Evolutionary conservation across 345 rosid genomes (phyloP).

Genomic region (Linum tenue): DNA sequence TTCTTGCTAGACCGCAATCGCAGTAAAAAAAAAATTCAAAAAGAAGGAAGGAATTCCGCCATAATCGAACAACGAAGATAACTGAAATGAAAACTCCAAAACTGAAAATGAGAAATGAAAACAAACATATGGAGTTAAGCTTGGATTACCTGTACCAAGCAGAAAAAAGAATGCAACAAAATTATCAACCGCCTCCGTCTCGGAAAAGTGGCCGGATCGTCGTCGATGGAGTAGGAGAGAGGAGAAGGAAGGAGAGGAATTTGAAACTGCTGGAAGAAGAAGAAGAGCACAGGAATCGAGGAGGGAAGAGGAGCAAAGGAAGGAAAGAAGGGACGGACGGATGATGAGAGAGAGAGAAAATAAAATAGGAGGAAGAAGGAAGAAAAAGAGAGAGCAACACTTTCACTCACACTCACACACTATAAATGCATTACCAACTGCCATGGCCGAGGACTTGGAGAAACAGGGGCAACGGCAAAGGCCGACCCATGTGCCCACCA

Average conservation of each 20-base stretch:
- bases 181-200: background rate
- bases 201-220: background rate
- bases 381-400: constrained; percentile 11
- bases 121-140: background rate
- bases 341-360: background rate
- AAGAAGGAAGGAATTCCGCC: background rate
- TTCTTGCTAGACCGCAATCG: no score
- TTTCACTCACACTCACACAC: background rate
- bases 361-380: background rate
- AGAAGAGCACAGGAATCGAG: constrained; percentile 32
- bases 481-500: background rate
- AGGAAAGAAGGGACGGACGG: background rate
- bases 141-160: background rate
- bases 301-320: background rate
- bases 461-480: no score
- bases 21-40: no score
- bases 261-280: background rate
- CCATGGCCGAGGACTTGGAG: background rate
- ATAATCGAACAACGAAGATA: background rate
- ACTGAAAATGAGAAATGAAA: background rate
- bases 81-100: no score
- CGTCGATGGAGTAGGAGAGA: background rate
- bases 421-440: background rate
- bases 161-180: background rate
- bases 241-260: background rate